Base-by-base conservation (phyloP, 2,329 filamentous ascomycete species). In the Teratosphaeriaceae sp. region DNA sequence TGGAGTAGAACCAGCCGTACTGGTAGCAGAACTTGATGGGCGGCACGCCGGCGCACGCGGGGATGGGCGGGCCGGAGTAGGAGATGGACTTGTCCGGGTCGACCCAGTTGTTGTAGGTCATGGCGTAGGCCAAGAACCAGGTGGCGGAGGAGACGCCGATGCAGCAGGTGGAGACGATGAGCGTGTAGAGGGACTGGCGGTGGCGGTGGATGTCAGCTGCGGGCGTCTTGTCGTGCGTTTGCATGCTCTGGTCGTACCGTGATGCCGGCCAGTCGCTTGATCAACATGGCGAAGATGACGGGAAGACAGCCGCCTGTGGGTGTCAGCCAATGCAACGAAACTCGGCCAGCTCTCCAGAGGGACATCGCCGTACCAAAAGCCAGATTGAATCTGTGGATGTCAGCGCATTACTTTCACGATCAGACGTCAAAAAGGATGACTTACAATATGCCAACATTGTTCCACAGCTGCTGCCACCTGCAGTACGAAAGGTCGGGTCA, bases 391-490 rank as follows among this genome's bases (percentile, higher is more conserved):
- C n/a, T n/a, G n/a, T n/a, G 8, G 26, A n/a, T n/a, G n/a, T n/a
- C n/a, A n/a, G n/a, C n/a, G n/a, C n/a, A n/a, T n/a, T n/a, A n/a
- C n/a, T n/a, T n/a, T n/a, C n/a, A n/a, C n/a, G n/a, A n/a, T n/a
- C n/a, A n/a, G n/a, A n/a, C n/a, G n/a, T n/a, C n/a, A n/a, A n/a
- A n/a, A n/a, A n/a, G n/a, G n/a, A n/a, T n/a, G n/a, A n/a, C n/a
- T n/a, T n/a, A n/a, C n/a, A 51, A 22, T 26, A 46, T 42, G 20
- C 41, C 43, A 11, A 50, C n/a, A 24, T 51, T 49, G 42, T 49
- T 53, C 38, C 30, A 45, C 6, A 44, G 24, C 20, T 34, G 35
- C 31, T 34, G 31, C 31, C 31, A 34, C 15, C 22, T 41, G 27
- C 26, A n/a, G n/a, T n/a, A n/a, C n/a, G n/a, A n/a, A n/a, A n/a